phyloP scores from a whole-genome alignment of 441 rosid species.

The Flueggea neowawraea region DNA sequence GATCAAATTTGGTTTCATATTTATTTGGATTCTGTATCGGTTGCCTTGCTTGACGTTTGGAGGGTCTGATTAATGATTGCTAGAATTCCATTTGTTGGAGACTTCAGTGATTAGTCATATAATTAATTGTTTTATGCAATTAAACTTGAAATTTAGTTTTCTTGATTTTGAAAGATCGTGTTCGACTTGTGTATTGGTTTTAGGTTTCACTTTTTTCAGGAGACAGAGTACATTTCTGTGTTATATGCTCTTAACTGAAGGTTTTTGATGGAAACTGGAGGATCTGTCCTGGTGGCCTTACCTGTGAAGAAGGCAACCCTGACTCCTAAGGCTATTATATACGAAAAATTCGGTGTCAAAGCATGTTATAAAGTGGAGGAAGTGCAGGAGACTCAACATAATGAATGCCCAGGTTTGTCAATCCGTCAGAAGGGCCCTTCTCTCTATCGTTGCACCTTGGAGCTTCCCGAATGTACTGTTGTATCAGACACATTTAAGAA shows the following conservation, averaged over 20 bases:
- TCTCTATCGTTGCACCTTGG: constrained; percentile 71
- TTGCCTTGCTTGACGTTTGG: no score
- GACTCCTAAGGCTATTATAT: constrained; percentile 79
- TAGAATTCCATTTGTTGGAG: no score
- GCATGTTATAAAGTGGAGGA: constrained; percentile 74
- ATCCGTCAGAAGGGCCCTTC: constrained; percentile 76
- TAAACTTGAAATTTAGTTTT: no score
- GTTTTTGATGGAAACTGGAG: constrained; percentile 20
- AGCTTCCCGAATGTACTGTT: constrained; percentile 73
- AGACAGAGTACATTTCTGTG: neutral
- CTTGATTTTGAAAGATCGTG: no score
- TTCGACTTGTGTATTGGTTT: no score
- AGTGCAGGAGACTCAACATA: constrained; percentile 55
- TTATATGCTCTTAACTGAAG: neutral
- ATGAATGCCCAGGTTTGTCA: constrained; percentile 80
- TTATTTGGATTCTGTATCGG: no score
- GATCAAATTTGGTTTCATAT: no score
- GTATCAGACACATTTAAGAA: constrained; percentile 57
- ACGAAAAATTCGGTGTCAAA: constrained; percentile 63
- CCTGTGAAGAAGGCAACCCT: constrained; percentile 34
- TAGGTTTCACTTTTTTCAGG: no score
- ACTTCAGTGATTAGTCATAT: no score
- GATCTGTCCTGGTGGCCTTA: constrained; percentile 9
- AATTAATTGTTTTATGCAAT: no score
- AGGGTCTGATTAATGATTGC: no score